phyloP scores from a whole-genome alignment of 106 monocot species.

The Allium fistulosum region DNA sequence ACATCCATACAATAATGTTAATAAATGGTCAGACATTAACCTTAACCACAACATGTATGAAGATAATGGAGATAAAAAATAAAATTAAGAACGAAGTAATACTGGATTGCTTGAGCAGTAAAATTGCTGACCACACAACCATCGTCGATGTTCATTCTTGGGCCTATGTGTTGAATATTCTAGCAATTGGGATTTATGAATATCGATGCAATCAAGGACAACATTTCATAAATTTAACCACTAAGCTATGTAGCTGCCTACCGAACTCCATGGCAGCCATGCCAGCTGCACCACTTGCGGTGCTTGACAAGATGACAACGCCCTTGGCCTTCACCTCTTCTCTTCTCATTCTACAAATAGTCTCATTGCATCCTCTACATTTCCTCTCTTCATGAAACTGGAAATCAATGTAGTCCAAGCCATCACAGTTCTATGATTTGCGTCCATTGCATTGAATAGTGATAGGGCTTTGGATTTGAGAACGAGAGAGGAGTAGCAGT shows the following conservation, averaged over 20 bases:
- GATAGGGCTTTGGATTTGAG: conserved; percentile 19
- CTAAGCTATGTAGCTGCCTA: conserved; percentile 61
- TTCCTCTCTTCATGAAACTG: conserved; percentile 48
- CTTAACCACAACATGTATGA: no score
- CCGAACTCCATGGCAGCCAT: conserved; percentile 51
- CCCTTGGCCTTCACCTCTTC: conserved; percentile 41
- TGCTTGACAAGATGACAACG: conserved; percentile 46
- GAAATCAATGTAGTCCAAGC: conserved; percentile 81
- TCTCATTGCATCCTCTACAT: conserved; percentile 20
- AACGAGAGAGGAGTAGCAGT: conserved; percentile 59
- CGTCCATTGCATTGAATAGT: conserved; percentile 36
- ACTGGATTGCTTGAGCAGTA: no score
- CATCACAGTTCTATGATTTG: conserved; percentile 19
- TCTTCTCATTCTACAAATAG: conserved; percentile 56
- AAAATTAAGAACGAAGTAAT: no score
- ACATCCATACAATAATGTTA: no score
- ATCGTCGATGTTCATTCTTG: no score
- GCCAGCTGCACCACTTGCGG: conserved; percentile 34
- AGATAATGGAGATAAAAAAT: no score
- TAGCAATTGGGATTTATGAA: no score
- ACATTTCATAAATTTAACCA: no score
- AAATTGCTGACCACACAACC: no score
- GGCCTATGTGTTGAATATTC: no score
- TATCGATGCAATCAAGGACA: no score
- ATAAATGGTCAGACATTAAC: no score